A percentile compares a stretch with the other conserved stretches of the same genome.
Evolutionary conservation across 352 stramenopile genomes (phyloP).

Genomic region (Globisporangium lucens): DNA sequence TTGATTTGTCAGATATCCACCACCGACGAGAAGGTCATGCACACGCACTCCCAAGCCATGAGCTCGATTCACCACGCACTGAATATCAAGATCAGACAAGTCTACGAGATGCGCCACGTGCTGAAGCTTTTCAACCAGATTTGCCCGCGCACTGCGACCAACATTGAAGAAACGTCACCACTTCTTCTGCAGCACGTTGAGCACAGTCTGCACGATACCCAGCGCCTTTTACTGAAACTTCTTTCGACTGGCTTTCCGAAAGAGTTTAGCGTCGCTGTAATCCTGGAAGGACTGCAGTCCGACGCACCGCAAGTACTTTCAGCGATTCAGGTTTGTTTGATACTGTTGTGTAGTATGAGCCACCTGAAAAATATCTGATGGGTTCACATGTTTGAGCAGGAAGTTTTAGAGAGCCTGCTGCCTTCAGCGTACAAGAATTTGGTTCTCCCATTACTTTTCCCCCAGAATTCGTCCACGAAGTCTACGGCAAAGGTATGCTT

Average conservation of each 20-base stretch:
- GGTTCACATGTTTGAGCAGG: slow-evolving; percentile 25
- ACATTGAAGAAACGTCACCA: slow-evolving; percentile 73
- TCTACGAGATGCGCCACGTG: slow-evolving; percentile 76
- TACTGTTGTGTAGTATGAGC: not conserved
- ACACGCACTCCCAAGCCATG: slow-evolving; percentile 53
- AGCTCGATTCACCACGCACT: slow-evolving; percentile 61
- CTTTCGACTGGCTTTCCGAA: slow-evolving; percentile 78
- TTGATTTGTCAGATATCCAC: slow-evolving; percentile 36
- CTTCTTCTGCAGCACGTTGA: slow-evolving; percentile 78
- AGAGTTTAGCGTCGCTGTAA: slow-evolving; percentile 79
- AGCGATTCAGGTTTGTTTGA: slow-evolving; percentile 63
- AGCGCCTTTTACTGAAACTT: slow-evolving; percentile 74
- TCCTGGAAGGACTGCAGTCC: slow-evolving; percentile 75
- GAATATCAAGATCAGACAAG: slow-evolving; percentile 62
- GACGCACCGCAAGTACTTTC: slow-evolving; percentile 71
- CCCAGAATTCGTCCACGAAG: slow-evolving; percentile 52
- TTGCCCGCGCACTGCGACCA: slow-evolving; percentile 59
- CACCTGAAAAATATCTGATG: not conserved
- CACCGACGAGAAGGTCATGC: slow-evolving; percentile 53
- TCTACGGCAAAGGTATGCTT: slow-evolving; percentile 41
- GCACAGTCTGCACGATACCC: slow-evolving; percentile 67
- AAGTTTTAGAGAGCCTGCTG: slow-evolving; percentile 81
- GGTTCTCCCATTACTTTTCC: slow-evolving; percentile 73
- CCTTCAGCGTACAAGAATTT: slow-evolving; percentile 68
- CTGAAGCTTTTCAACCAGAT: slow-evolving; percentile 73